These are phyloP conservation scores for Penicillium sp. DNA, from an alignment of 2,329 filamentous ascomycete genomes.

Conservation along the genomic window DNA sequence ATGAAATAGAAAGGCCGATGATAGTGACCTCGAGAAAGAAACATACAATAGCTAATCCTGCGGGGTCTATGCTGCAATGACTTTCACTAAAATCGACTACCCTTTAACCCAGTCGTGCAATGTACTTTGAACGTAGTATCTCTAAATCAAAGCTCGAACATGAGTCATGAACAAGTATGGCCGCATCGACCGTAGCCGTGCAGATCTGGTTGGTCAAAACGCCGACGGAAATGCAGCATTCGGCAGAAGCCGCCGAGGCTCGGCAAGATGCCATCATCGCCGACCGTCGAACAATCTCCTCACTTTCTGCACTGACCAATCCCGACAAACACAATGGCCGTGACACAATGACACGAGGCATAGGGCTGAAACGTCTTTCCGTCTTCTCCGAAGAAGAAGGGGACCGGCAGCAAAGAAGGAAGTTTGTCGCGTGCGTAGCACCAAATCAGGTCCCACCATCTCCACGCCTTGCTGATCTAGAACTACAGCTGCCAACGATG, in stretches of 20 bases:
- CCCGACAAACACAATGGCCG: neutral
- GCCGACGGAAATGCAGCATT: neutral
- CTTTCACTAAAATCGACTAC: neutral
- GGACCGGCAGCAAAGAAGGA: conserved; percentile 24
- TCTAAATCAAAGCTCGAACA: neutral
- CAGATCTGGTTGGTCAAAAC: neutral
- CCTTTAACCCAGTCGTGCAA: neutral
- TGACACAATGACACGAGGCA: conserved; percentile 14
- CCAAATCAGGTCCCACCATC: neutral
- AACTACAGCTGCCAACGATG: conserved; percentile 42
- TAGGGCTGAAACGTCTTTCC: conserved; percentile 15
- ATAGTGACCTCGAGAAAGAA: neutral
- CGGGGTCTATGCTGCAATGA: no score
- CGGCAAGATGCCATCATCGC: conserved; percentile 6
- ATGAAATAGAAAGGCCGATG: neutral
- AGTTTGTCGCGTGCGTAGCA: conserved; percentile 32
- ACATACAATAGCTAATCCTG: neutral
- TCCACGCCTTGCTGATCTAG: neutral
- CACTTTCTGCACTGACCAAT: conserved; percentile 10
- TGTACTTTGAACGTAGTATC: neutral
- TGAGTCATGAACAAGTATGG: neutral
- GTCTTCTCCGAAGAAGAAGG: conserved; percentile 14
- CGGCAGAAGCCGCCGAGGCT: conserved; percentile 11
- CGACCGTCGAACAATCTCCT: conserved; percentile 2
- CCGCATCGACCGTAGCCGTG: neutral